Evolutionary conservation across 225 moss, liverwort and hornwort genomes (phyloP).

Genomic region (Thuidium tamariscinum): DNA sequence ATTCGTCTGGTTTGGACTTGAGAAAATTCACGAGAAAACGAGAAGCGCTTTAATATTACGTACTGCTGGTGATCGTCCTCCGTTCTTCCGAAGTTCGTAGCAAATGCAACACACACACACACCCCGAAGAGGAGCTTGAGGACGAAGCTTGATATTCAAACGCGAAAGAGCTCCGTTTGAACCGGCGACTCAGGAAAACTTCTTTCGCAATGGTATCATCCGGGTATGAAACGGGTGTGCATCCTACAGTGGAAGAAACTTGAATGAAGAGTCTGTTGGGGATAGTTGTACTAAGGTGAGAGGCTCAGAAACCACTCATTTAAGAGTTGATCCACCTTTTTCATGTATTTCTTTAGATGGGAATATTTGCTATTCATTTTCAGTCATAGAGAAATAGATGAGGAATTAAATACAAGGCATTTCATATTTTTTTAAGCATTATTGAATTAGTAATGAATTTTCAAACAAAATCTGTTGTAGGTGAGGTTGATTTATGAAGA

Average conservation of each 20-base stretch:
- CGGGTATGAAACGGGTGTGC: neutral
- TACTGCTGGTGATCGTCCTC: neutral
- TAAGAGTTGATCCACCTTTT: too few relatives aligned
- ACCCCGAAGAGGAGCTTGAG: slow-evolving; percentile 4
- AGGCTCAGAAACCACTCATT: too few relatives aligned
- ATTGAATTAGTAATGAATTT: too few relatives aligned
- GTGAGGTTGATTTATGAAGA: too few relatives aligned
- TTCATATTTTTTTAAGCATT: too few relatives aligned
- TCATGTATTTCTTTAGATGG: too few relatives aligned
- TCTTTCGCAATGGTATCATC: neutral
- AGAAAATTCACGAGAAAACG: neutral
- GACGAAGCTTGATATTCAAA: neutral
- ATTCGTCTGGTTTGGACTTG: neutral
- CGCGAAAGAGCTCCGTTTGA: neutral
- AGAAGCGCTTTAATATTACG: neutral
- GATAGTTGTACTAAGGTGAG: too few relatives aligned
- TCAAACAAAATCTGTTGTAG: too few relatives aligned
- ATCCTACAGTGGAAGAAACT: neutral
- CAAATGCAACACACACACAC: too few relatives aligned
- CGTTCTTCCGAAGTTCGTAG: neutral
- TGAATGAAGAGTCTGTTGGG: neutral
- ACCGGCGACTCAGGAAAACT: neutral
- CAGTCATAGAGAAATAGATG: too few relatives aligned
- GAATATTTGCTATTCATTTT: too few relatives aligned
- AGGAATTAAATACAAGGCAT: too few relatives aligned